Conservation (phyloP, 2,329 filamentous ascomycete genomes). For the Knoxdaviesia proteae region DNA sequence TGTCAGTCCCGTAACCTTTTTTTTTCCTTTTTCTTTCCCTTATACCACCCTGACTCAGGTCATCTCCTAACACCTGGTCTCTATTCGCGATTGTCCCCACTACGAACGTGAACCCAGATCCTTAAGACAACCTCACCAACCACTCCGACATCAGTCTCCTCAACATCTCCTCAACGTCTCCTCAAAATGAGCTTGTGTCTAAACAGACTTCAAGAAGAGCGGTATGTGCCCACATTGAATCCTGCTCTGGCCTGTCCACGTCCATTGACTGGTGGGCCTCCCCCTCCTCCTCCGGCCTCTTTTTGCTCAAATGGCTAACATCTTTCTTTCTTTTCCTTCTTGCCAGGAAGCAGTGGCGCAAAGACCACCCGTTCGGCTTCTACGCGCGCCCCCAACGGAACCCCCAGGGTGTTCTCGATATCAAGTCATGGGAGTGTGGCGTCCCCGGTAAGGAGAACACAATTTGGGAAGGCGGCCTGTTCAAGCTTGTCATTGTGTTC, state of each 20-base stretch:
- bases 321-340: conserved; percentile 6
- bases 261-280: conserved; percentile 2
- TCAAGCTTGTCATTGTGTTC: conserved; percentile 83
- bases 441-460: conserved; percentile 94
- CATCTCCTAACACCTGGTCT: no score
- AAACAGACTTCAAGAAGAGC: conserved; percentile 73
- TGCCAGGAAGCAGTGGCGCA: conserved; percentile 79
- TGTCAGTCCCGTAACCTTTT: no score
- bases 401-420: conserved; percentile 60
- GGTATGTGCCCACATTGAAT: conserved; percentile 31
- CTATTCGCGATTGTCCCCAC: no score
- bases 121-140: no score
- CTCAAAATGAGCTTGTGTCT: conserved; percentile 64
- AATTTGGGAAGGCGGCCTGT: conserved; percentile 91
- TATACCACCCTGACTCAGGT: no score
- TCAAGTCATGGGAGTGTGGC: conserved; percentile 93
- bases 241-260: neutral
- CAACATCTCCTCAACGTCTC: no score
- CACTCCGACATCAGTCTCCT: no score
- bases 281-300: conserved; percentile 2
- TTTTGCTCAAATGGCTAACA: neutral
- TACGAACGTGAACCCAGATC: no score
- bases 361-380: conserved; percentile 94
- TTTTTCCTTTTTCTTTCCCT: no score
- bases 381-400: conserved; percentile 76